Base-by-base conservation (phyloP, 176 grass and related monocot genomes). In the Eremochloa ophiuroides region DNA sequence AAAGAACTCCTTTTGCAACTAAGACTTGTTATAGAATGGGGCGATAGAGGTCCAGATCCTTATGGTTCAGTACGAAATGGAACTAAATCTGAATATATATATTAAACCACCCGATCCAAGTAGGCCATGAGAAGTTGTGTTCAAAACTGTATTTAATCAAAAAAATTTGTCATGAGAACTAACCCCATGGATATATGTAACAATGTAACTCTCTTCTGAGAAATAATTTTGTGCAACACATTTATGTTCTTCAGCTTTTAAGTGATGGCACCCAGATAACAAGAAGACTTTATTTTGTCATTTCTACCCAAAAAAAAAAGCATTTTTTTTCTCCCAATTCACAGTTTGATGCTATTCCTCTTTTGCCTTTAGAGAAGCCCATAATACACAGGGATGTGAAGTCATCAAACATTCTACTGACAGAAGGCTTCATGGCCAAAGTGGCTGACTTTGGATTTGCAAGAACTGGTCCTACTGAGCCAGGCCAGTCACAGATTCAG, bases 351-450 rank as follows among this genome's bases (percentile, higher is more conserved):
- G 46, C 0, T 26, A 33, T 22, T 22, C 8, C 76, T 84, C 35
- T 69, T 67, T 43, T 85, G 53, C 67, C 82, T 88, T 73, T 82
- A 99, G 96, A 95, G 89, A 95, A 93, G 65, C 93, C 86, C 42
- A 93, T 99, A 86, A 95, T 99, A 75, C 96, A 99, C 77, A 83
- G 96, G 43, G 96, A 99, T 77, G 93, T 99, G 34, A 95, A 93
- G 89, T 91, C 96, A 35, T 93, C 91, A 41, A 99, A 95, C 69
- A 99, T 99, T 86, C 79, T 99, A 71, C 87, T 99, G 38, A 99
- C 80, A 13, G 87, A 95, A 76, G 74, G 86, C 64, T 89, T 95
- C n/a, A 85, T 79, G 82, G 96, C 93, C 73, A 99, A 99, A 86
- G 96, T 99, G 59, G 85, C 91, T 18, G 96, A 99, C 77, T 99